Evolutionary conservation across 129 eudicot genomes (phyloP).

Genomic region (Scalesia atractyloides): DNA sequence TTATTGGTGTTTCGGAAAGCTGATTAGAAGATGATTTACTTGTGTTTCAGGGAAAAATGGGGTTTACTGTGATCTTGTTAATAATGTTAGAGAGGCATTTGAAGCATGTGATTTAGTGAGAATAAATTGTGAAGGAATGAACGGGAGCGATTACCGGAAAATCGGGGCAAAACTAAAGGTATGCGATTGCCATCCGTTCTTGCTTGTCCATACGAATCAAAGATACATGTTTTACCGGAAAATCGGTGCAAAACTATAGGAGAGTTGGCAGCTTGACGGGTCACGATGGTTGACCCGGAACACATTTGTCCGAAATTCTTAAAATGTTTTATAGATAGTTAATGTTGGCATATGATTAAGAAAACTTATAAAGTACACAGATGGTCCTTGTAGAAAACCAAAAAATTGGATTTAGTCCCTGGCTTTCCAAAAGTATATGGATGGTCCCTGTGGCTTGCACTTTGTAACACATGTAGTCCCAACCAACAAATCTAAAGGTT

Average conservation of each 20-base stretch:
- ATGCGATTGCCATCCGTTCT: background rate
- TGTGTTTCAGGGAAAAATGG: constrained; percentile 76
- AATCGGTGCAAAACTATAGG: background rate
- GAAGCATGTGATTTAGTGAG: constrained; percentile 90
- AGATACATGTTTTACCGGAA: background rate
- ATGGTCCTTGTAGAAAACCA: no score
- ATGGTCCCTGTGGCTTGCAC: no score
- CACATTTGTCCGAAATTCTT: background rate
- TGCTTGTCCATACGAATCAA: background rate
- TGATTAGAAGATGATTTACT: constrained; percentile 2
- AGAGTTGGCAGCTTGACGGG: background rate
- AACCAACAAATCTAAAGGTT: no score
- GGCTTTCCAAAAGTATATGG: no score
- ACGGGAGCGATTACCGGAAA: constrained; percentile 74
- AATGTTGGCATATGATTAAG: background rate
- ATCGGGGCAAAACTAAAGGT: constrained; percentile 96
- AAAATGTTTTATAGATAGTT: background rate
- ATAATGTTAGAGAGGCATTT: constrained; percentile 88
- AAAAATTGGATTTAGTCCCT: no score
- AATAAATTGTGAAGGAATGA: constrained; percentile 83
- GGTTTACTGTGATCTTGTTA: constrained; percentile 70
- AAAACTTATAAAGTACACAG: no score
- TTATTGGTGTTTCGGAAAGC: constrained; percentile 1
- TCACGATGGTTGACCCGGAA: background rate
- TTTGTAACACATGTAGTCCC: no score